These are phyloP conservation scores for Neurospora sp. DNA, from an alignment of 2,329 filamentous ascomycete species.

Conservation along the genomic window DNA sequence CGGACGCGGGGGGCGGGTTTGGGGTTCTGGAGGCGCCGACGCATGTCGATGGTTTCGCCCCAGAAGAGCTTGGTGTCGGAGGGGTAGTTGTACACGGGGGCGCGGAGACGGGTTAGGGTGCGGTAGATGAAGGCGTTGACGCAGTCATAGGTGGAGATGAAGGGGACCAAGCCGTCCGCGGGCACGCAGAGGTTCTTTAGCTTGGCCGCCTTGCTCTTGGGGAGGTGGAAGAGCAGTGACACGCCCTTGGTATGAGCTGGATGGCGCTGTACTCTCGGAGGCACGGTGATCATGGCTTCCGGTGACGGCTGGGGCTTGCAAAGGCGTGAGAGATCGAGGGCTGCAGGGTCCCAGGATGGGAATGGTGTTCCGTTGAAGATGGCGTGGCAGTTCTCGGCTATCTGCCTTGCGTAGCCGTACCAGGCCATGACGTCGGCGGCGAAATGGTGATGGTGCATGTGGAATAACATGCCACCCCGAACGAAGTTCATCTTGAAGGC, in stretches of 20 bases:
- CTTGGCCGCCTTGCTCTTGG: constrained; percentile 30
- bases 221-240: constrained; percentile 31
- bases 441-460: constrained; percentile 33
- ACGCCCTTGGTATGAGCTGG: constrained; percentile 17
- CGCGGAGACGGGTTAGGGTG: constrained; percentile 25
- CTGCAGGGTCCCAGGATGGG: constrained; percentile 26
- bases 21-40: constrained; percentile 24
- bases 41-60: constrained; percentile 30
- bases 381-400: constrained; percentile 33
- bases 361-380: constrained; percentile 20
- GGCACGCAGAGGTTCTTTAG: constrained; percentile 28
- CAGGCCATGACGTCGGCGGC: constrained; percentile 33
- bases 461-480: constrained; percentile 30
- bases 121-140: constrained; percentile 33
- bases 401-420: constrained; percentile 26
- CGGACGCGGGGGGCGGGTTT: constrained; percentile 24
- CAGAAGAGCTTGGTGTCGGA: constrained; percentile 21
- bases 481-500: constrained; percentile 33
- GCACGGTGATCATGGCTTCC: constrained; percentile 23
- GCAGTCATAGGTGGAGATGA: constrained; percentile 38
- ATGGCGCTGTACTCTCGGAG: constrained; percentile 20
- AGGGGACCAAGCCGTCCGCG: constrained; percentile 20
- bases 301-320: constrained; percentile 20
- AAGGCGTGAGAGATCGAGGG: constrained; percentile 26
- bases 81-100: constrained; percentile 23